Conservation (phyloP, 345 rosid species). For the Brassica juncea region DNA sequence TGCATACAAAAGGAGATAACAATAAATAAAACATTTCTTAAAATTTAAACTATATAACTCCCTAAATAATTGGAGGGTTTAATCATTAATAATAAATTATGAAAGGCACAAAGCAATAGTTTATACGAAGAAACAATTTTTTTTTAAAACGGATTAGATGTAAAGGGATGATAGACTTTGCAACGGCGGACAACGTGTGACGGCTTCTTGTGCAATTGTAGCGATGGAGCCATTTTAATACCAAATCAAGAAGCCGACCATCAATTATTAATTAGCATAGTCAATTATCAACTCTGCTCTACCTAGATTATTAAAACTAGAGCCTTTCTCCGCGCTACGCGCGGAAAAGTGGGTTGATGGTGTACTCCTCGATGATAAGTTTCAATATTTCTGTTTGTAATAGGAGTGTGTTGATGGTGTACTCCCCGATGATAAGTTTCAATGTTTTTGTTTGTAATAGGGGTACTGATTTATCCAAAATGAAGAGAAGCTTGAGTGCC, state of each 20-base stretch:
- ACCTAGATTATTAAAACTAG: background rate
- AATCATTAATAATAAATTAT: background rate
- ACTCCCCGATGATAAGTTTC: no score
- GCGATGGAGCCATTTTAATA: slow-evolving; percentile 8
- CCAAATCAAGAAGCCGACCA: slow-evolving; percentile 26
- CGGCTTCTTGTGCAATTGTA: slow-evolving; percentile 22
- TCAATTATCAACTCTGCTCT: background rate
- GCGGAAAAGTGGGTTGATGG: no score
- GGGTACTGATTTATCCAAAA: no score
- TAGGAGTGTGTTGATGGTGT: no score
- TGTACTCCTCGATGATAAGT: no score
- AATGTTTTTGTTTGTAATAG: no score
- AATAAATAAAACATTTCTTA: background rate
- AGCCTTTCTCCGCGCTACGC: no score
- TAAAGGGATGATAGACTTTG: slow-evolving; percentile 27
- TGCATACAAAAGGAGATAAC: background rate
- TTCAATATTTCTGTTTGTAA: no score
- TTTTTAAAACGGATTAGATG: background rate
- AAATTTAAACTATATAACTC: background rate
- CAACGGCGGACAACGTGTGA: slow-evolving; percentile 34
- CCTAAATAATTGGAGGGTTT: background rate
- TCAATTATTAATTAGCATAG: slow-evolving; percentile 4
- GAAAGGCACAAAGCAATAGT: background rate
- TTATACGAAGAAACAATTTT: background rate
- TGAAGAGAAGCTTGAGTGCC: no score